Evolutionary conservation across 768 basidiomycete species (phyloP).

Genomic region (Tylopilus sp.): DNA sequence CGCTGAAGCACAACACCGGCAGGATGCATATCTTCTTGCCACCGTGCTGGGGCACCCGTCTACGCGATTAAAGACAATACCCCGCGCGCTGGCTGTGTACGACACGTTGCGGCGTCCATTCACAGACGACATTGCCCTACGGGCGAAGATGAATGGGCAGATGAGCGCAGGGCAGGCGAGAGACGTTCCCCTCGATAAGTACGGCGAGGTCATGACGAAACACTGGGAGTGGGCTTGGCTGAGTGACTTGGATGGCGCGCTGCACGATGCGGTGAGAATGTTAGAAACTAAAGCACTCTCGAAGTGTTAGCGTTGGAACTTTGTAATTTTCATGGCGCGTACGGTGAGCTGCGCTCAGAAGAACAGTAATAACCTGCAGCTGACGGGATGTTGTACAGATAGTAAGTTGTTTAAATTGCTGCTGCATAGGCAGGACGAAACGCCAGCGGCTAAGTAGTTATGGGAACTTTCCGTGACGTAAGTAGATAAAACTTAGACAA

Average conservation of each 20-base stretch:
- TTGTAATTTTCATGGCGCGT: not conserved
- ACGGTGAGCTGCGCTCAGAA: too few species aligned
- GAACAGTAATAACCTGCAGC: too few species aligned
- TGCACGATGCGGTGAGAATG: slow-evolving; percentile 17
- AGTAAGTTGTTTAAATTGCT: too few species aligned
- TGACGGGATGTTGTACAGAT: too few species aligned
- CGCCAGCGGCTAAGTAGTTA: too few species aligned
- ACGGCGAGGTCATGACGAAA: slow-evolving; percentile 42
- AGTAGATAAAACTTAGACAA: too few species aligned
- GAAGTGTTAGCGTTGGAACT: too few species aligned
- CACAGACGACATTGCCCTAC: slow-evolving; percentile 33
- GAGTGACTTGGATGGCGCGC: slow-evolving; percentile 17
- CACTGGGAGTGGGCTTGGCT: slow-evolving; percentile 57
- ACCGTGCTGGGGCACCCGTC: slow-evolving; percentile 42
- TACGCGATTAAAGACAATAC: not conserved
- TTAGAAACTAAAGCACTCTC: slow-evolving; percentile 2
- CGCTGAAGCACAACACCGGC: too few species aligned
- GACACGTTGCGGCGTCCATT: slow-evolving; percentile 50
- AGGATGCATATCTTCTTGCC: slow-evolving; percentile 38
- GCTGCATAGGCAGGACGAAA: too few species aligned
- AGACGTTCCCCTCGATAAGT: slow-evolving; percentile 32
- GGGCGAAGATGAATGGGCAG: slow-evolving; percentile 19
- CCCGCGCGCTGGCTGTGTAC: slow-evolving; percentile 41
- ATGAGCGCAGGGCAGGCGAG: not conserved
- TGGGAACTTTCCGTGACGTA: too few species aligned